Base-by-base conservation (phyloP, 2,329 filamentous ascomycete genomes). In the Paramyrothecium sp. region DNA sequence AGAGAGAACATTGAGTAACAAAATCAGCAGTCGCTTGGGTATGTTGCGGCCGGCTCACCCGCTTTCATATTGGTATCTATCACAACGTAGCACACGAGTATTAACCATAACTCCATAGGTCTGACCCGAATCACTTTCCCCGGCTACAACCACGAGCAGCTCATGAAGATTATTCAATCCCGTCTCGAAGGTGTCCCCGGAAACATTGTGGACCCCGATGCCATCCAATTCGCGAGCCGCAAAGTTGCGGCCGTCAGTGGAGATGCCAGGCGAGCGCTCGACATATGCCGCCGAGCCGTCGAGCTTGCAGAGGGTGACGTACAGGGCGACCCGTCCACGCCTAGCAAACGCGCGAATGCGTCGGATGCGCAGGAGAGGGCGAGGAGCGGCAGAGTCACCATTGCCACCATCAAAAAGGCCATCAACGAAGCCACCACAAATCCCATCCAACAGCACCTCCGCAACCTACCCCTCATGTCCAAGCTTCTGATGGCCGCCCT, bases 101-200 rank as follows among this genome's bases (percentile, higher is more conserved):
- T 50, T 56, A 48, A 60, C 54, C n/a, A 52, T 55, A 53, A 33
- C 26, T 16, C 2, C 20, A 20, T 22, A 79, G 78, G 94, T 21
- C 80, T 99, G 52, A 97, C 93, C 8, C 86, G 96, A 67, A 97
- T 99, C 69, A 97, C 95, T 0, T 99, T 99, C 67, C 91, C 95
- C 0, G 95, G 95, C 21, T 99, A 99, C 74, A 97, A 92, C 57
- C 93, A 99, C 72, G 92, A 95, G 58, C 95, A 99, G 74, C 83
- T 99, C 46, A 97, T 98, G 90, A 90, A 89, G 64, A 99, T 99
- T 68, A 97, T 99, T 61, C 89, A 94, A 68, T 96, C 92, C n/a
- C 89, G 95, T 30, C 83, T 99, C 2, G 87, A 92, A 69, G 92
- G 91, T 55, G 91, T 98, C 1, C 89, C 91, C 1, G 92, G 92